phyloP scores from a whole-genome alignment of 2,329 filamentous ascomycete species.

The Chrysosporium queenslandicum region DNA sequence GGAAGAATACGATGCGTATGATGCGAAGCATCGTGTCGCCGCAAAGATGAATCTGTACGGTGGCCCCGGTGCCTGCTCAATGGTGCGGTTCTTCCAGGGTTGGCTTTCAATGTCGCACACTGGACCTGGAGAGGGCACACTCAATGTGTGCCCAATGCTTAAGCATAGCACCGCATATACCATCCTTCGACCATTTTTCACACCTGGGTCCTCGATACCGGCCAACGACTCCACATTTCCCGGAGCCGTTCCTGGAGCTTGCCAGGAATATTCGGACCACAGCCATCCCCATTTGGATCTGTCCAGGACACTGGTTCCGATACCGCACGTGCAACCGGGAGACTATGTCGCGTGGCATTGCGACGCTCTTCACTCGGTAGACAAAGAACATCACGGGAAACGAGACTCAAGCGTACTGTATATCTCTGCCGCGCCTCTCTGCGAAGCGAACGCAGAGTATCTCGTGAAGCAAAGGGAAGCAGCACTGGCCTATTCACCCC shows the following conservation, averaged over 20 bases:
- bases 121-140: constrained; percentile 63
- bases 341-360: constrained; percentile 76
- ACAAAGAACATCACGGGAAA: constrained; percentile 61
- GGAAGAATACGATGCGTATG: constrained; percentile 77
- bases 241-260: constrained; percentile 57
- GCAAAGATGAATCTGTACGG: constrained; percentile 68
- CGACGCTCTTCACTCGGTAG: constrained; percentile 70
- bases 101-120: constrained; percentile 74
- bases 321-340: constrained; percentile 58
- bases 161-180: constrained; percentile 67
- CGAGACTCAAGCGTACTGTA: constrained; percentile 77
- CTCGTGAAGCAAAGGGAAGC: constrained; percentile 59
- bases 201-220: constrained; percentile 30
- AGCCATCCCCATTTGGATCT: constrained; percentile 60
- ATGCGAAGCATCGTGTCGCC: constrained; percentile 57
- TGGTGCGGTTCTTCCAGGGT: constrained; percentile 82
- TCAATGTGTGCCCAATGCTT: constrained; percentile 71
- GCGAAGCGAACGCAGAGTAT: constrained; percentile 62
- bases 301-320: constrained; percentile 58
- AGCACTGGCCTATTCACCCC: constrained; percentile 58
- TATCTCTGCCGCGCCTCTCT: constrained; percentile 76
- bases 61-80: constrained; percentile 69
- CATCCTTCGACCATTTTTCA: constrained; percentile 76
- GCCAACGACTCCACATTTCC: constrained; percentile 49
- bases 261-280: constrained; percentile 50